Percentiles rank a stretch among this genome's conserved stretches.
phyloP scores from a whole-genome alignment of 2,329 filamentous ascomycete species.

The Immersiporthe knoxdaviesiana region DNA sequence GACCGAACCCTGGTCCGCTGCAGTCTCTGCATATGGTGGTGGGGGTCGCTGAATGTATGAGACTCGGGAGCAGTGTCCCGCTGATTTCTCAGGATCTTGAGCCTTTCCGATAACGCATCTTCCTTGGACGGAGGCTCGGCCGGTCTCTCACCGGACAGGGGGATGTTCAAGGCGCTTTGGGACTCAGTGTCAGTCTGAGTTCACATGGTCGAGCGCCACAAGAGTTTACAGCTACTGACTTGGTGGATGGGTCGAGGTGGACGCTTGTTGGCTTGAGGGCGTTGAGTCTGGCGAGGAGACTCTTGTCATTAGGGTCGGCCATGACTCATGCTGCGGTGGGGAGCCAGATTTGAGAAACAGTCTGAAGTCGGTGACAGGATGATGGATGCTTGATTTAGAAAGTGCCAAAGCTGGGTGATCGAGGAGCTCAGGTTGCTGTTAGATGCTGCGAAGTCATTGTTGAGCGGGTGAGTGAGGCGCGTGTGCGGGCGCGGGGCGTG shows the following conservation, averaged over 20 bases:
- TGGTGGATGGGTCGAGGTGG: constrained; percentile 41
- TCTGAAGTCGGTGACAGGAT: neutral
- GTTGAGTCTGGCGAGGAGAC: constrained; percentile 57
- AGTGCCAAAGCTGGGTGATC: neutral
- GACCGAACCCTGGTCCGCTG: neutral
- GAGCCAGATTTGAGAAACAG: neutral
- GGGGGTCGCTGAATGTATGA: constrained; percentile 14
- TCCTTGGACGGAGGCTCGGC: constrained; percentile 50
- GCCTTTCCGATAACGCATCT: constrained; percentile 54
- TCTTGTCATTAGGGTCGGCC: constrained; percentile 42
- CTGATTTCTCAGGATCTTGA: constrained; percentile 54
- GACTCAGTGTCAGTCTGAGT: constrained; percentile 21
- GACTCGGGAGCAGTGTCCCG: constrained; percentile 32
- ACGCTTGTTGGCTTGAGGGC: constrained; percentile 51
- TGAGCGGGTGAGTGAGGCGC: neutral
- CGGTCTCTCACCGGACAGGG: constrained; percentile 45
- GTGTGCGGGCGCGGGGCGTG: no score
- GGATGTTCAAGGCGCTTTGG: constrained; percentile 34
- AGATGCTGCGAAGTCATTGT: neutral
- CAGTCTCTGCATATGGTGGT: constrained; percentile 22
- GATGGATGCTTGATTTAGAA: no score
- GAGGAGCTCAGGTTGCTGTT: neutral
- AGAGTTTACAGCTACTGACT: constrained; percentile 41
- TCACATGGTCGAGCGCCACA: neutral
- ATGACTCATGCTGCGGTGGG: constrained; percentile 13